Evolutionary conservation across 2,329 filamentous ascomycete genomes (phyloP).

Genomic region (Aspergillus brasiliensis): DNA sequence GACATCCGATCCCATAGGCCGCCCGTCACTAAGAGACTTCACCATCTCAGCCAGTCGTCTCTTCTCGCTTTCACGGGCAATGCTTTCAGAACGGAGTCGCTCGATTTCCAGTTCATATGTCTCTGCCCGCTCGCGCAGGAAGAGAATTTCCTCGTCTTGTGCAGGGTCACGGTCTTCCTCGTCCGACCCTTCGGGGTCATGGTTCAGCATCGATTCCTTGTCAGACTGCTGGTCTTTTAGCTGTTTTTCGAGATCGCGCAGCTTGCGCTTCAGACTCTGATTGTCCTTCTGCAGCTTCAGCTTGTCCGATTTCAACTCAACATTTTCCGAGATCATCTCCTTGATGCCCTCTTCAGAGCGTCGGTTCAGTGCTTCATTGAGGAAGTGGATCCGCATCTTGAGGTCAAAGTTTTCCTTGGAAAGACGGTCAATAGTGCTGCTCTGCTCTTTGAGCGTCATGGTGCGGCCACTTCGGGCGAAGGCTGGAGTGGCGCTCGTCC

Average conservation of each 20-base stretch:
- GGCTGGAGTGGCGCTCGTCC: conserved; percentile 52
- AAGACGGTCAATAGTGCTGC: conserved; percentile 91
- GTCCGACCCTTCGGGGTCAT: conserved; percentile 46
- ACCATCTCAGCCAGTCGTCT: conserved; percentile 82
- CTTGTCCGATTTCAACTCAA: conserved; percentile 88
- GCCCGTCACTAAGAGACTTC: conserved; percentile 61
- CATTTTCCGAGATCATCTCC: conserved; percentile 97
- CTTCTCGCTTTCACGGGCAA: conserved; percentile 82
- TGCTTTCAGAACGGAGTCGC: conserved; percentile 73
- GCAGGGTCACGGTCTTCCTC: conserved; percentile 51
- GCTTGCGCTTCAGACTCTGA: conserved; percentile 74
- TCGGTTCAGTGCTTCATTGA: conserved; percentile 89
- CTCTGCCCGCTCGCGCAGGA: conserved; percentile 81
- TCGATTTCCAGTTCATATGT: conserved; percentile 83
- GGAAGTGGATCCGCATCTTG: conserved; percentile 95
- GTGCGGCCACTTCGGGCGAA: conserved; percentile 64
- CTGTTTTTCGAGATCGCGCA: conserved; percentile 85
- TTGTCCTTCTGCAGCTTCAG: conserved; percentile 89
- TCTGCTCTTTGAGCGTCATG: conserved; percentile 94
- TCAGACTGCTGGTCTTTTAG: conserved; percentile 58
- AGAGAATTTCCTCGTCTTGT: conserved; percentile 83
- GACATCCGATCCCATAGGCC: conserved; percentile 51
- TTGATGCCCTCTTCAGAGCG: conserved; percentile 94
- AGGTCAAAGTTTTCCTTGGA: conserved; percentile 98
- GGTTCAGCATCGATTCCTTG: conserved; percentile 47